phyloP scores from a whole-genome alignment of 108 stramenopile species.

The Cyclotella baltica region DNA sequence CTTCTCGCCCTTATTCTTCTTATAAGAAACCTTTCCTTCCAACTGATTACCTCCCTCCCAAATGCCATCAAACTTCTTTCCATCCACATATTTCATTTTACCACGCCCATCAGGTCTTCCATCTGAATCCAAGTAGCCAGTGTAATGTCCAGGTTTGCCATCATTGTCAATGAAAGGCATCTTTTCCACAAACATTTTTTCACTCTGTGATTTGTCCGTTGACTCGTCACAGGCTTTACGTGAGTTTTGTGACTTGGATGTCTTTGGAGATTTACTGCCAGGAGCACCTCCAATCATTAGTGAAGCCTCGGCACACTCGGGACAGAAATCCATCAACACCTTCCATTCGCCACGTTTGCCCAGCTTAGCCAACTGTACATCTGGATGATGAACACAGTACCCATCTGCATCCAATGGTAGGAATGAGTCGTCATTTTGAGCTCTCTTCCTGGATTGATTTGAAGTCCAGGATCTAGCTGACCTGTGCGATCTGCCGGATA shows the following conservation, averaged over 20 bases:
- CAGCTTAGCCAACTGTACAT: conserved; percentile 28
- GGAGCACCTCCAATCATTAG: conserved; percentile 22
- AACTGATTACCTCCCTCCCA: conserved; percentile 17
- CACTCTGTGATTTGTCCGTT: not conserved
- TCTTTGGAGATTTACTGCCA: not conserved
- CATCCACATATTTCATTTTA: conserved; percentile 27
- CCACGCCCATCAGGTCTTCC: conserved; percentile 16
- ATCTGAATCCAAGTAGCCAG: conserved; percentile 17
- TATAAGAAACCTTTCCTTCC: conserved; percentile 17
- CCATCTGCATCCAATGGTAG: conserved; percentile 35
- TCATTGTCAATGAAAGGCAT: conserved; percentile 28
- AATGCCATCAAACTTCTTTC: conserved; percentile 22
- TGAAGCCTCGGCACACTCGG: conserved; percentile 32
- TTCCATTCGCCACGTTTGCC: conserved; percentile 29
- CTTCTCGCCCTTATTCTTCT: conserved; percentile 1
- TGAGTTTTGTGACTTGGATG: not conserved
- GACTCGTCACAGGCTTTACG: not conserved
- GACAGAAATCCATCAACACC: conserved; percentile 35
- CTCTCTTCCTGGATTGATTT: conserved; percentile 12
- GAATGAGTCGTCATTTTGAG: conserved; percentile 18
- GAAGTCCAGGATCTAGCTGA: conserved; percentile 9
- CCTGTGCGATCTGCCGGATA: not conserved
- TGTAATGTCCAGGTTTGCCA: conserved; percentile 26
- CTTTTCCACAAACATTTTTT: conserved; percentile 10
- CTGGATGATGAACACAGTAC: conserved; percentile 34